Evolutionary conservation across 768 basidiomycete species (phyloP).

Genomic region (Pleurotus sapidus): DNA sequence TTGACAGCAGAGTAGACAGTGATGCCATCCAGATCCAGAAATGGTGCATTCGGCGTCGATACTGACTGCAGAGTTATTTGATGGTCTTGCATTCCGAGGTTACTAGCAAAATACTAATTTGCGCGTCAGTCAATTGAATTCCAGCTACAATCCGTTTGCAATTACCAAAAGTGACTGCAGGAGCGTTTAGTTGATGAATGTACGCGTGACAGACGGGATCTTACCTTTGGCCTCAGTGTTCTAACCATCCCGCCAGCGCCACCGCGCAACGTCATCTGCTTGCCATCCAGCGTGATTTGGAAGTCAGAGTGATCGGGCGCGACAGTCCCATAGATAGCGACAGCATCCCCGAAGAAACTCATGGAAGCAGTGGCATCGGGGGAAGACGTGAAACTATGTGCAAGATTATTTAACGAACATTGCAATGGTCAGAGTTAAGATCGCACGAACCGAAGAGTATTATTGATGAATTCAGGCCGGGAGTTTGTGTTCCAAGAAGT

Average conservation of each 20-base stretch:
- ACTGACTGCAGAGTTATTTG: slow-evolving; percentile 17
- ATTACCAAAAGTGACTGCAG: slow-evolving; percentile 14
- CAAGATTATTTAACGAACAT: not conserved
- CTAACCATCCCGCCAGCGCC: slow-evolving; percentile 31
- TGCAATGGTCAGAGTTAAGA: not conserved
- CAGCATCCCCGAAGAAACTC: slow-evolving; percentile 46
- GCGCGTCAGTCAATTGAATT: not conserved
- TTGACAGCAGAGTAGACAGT: slow-evolving; percentile 28
- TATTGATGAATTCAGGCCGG: slow-evolving; percentile 26
- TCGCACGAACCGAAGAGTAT: slow-evolving; percentile 40
- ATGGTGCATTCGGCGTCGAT: slow-evolving; percentile 1
- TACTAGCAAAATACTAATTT: slow-evolving; percentile 38
- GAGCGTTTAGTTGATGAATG: not conserved
- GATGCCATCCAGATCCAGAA: slow-evolving; percentile 42
- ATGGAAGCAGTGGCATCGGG: slow-evolving; percentile 40
- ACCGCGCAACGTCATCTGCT: slow-evolving; percentile 27
- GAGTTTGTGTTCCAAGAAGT: slow-evolving; percentile 33
- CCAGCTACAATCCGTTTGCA: not conserved
- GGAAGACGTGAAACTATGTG: slow-evolving; percentile 35
- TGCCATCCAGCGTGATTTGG: slow-evolving; percentile 42
- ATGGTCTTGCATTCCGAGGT: slow-evolving; percentile 36
- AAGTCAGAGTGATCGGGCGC: slow-evolving; percentile 50
- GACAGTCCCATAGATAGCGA: slow-evolving; percentile 52
- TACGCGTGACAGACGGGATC: not conserved
- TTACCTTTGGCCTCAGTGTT: slow-evolving; percentile 30